phyloP scores from a whole-genome alignment of 768 basidiomycete genomes.

The Hydnomerulius pinastri region DNA sequence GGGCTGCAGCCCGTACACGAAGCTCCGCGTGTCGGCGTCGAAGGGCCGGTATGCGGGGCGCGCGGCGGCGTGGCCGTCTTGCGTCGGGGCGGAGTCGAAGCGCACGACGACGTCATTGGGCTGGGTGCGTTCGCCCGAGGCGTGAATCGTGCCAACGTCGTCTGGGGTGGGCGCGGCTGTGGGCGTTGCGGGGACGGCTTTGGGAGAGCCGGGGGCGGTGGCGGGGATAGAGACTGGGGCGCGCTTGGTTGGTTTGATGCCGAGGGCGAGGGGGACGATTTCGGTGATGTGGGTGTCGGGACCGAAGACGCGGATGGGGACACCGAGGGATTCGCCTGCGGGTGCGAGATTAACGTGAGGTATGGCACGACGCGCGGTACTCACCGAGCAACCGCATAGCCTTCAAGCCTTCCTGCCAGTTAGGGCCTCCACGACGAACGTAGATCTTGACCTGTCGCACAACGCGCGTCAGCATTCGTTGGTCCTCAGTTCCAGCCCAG shows the following conservation, averaged over 20 bases:
- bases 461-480: constrained; percentile 37
- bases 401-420: constrained; percentile 98
- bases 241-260: constrained; percentile 47
- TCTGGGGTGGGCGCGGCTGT: constrained; percentile 40
- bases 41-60: constrained; percentile 91
- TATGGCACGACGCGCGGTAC: too few relatives aligned
- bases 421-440: constrained; percentile 97
- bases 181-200: constrained; percentile 22
- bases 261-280: constrained; percentile 98
- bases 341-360: not conserved
- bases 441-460: constrained; percentile 79
- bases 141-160: constrained; percentile 70
- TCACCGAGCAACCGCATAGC: constrained; percentile 91
- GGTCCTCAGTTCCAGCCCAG: not conserved
- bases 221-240: constrained; percentile 40
- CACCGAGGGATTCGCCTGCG: constrained; percentile 86
- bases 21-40: constrained; percentile 90
- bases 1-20: constrained; percentile 98
- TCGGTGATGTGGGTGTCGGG: constrained; percentile 99
- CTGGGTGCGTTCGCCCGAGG: constrained; percentile 81
- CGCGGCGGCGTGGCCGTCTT: constrained; percentile 34
- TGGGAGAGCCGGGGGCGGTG: constrained; percentile 50
- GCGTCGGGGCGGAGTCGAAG: constrained; percentile 56
- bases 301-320: constrained; percentile 95
- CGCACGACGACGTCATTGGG: constrained; percentile 87